phyloP scores from a whole-genome alignment of 768 basidiomycete genomes.

The Psilocybe subaeruginosa region DNA sequence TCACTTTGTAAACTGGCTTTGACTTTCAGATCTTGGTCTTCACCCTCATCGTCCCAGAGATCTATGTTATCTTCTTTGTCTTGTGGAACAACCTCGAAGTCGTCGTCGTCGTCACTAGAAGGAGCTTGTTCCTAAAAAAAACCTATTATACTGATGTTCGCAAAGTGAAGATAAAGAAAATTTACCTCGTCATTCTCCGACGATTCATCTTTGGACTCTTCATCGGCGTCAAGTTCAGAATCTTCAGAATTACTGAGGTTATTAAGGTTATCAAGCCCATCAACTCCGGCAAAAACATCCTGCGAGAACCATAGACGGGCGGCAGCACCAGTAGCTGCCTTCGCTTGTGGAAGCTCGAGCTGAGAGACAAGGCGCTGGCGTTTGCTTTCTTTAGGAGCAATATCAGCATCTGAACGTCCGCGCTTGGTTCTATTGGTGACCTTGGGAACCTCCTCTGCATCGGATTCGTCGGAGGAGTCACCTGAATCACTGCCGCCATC shows the following conservation, averaged over 20 bases:
- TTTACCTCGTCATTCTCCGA: conserved; percentile 10
- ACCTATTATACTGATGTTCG: not conserved
- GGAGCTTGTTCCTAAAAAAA: conserved; percentile 1
- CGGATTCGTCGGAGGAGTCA: conserved; percentile 51
- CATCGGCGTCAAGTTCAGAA: conserved; percentile 27
- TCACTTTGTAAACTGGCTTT: conserved; percentile 69
- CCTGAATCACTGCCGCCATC: conserved; percentile 54
- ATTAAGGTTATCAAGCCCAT: conserved; percentile 34
- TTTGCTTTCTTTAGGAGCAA: conserved; percentile 42
- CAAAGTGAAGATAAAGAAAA: not conserved
- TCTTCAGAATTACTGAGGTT: conserved; percentile 37
- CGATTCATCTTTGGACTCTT: conserved; percentile 26
- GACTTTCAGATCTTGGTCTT: conserved; percentile 72
- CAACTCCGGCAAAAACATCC: conserved; percentile 78
- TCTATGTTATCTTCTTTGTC: conserved; percentile 61
- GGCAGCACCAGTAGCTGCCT: conserved; percentile 43
- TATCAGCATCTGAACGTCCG: conserved; percentile 34
- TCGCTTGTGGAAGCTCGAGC: conserved; percentile 39
- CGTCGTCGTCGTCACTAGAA: conserved; percentile 46
- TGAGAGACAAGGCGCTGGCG: conserved; percentile 55
- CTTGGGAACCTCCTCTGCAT: conserved; percentile 26
- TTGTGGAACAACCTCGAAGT: conserved; percentile 78
- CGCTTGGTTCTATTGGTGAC: conserved; percentile 40
- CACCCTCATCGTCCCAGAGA: conserved; percentile 83
- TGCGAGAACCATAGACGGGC: conserved; percentile 97